Percentiles rank a stretch among this genome's conserved stretches.
These are phyloP conservation scores for Penicillium roqueforti DNA, from an alignment of 495 filamentous ascomycete genomes.

Conservation along the genomic window DNA sequence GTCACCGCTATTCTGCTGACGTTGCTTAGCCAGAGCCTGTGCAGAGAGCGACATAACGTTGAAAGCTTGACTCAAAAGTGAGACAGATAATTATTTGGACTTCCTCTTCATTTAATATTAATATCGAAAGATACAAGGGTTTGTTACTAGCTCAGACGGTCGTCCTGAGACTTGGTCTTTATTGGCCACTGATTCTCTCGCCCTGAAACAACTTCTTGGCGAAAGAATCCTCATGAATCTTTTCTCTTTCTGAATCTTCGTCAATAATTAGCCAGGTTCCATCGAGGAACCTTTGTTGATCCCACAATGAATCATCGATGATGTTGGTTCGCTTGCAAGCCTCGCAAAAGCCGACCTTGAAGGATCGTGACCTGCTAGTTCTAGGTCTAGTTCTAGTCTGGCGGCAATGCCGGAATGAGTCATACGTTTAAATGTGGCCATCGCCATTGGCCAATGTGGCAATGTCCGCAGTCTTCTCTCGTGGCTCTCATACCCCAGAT, in stretches of 20 bases:
- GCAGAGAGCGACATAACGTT: background rate
- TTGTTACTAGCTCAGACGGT: background rate
- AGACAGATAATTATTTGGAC: background rate
- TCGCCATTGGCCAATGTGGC: too few relatives aligned
- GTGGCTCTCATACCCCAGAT: too few relatives aligned
- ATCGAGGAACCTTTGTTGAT: background rate
- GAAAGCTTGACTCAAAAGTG: background rate
- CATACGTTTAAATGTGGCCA: background rate
- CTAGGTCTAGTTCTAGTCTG: background rate
- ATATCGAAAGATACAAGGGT: background rate
- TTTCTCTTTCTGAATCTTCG: background rate
- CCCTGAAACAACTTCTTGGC: background rate
- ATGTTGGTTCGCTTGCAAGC: background rate
- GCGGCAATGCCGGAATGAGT: background rate
- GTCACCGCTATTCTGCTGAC: constrained; percentile 1
- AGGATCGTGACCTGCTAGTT: background rate
- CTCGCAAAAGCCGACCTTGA: background rate
- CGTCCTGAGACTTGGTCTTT: too few relatives aligned
- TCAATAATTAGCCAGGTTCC: background rate
- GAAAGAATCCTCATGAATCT: background rate
- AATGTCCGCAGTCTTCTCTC: too few relatives aligned
- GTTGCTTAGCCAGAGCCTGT: background rate
- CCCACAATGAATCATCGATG: background rate
- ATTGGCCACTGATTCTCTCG: background rate
- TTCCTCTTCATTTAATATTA: too few relatives aligned